These are phyloP conservation scores for Fusarium subglutinans DNA, from an alignment of 2,329 filamentous ascomycete species.

Conservation along the genomic window DNA sequence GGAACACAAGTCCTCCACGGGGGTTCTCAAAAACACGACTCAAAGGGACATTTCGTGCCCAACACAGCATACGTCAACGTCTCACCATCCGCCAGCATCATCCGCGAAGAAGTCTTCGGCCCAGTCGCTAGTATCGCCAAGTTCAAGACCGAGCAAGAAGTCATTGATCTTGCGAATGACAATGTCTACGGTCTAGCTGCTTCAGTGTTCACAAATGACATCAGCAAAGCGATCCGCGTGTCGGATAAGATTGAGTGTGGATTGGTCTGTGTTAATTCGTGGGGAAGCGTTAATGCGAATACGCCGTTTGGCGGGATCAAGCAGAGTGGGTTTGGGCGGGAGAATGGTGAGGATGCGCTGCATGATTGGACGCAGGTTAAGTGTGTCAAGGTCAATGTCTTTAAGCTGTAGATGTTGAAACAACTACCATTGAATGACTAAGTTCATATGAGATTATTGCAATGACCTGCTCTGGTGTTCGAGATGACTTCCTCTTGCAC, in stretches of 20 bases:
- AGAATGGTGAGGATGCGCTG: slow-evolving; percentile 46
- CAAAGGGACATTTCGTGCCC: slow-evolving; percentile 41
- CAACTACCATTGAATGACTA: background rate
- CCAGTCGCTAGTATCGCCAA: slow-evolving; percentile 24
- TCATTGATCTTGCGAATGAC: slow-evolving; percentile 5
- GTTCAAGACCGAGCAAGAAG: slow-evolving; percentile 27
- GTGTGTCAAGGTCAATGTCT: slow-evolving; percentile 38
- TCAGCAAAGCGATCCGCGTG: slow-evolving; percentile 44
- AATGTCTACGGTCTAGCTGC: slow-evolving; percentile 20
- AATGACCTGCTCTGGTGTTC: no score
- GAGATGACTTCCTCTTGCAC: no score
- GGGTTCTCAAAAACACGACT: slow-evolving; percentile 6
- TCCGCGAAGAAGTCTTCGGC: slow-evolving; percentile 26
- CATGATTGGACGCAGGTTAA: slow-evolving; percentile 46
- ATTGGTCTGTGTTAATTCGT: slow-evolving; percentile 70
- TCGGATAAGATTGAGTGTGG: slow-evolving; percentile 64
- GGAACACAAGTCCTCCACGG: slow-evolving; percentile 32
- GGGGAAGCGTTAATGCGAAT: slow-evolving; percentile 40
- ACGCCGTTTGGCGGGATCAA: slow-evolving; percentile 49
- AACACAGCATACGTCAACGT: slow-evolving; percentile 46
- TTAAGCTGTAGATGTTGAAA: slow-evolving; percentile 9
- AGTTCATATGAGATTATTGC: no score
- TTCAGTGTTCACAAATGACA: slow-evolving; percentile 61
- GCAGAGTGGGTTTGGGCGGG: slow-evolving; percentile 46
- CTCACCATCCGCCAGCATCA: slow-evolving; percentile 1